A percentile compares a stretch with the other conserved stretches of the same genome.
Conservation (phyloP, 139 green algal genomes). For the Chlamydomonas schloesseri region DNA sequence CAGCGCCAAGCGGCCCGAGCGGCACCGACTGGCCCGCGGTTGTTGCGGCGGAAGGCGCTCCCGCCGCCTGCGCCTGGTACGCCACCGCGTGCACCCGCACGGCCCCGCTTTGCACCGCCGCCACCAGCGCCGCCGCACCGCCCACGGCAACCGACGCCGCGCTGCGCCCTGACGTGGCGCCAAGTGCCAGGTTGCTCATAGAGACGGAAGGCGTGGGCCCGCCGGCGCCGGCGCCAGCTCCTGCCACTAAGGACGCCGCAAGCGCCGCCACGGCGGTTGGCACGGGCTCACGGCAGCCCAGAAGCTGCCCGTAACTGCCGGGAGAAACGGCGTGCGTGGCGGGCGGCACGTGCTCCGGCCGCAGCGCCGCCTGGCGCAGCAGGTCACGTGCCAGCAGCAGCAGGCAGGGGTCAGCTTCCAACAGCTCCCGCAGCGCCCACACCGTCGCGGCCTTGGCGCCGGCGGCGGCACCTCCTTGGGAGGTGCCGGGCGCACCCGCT, state of each 20-base stretch:
- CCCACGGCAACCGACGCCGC: too few relatives aligned
- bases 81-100: conserved; percentile 8
- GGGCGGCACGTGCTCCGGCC: conserved; percentile 21
- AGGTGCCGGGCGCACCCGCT: not conserved
- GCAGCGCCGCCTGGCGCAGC: conserved; percentile 6
- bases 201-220: not conserved
- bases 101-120: not conserved
- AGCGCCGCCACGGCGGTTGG: not conserved
- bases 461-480: not conserved
- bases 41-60: not conserved
- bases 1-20: not conserved
- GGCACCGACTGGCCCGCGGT: not conserved
- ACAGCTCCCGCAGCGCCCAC: conserved; percentile 9
- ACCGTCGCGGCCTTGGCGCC: not conserved
- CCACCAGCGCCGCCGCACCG: not conserved
- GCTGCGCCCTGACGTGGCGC: not conserved
- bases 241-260: not conserved
- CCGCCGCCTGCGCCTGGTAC: not conserved
- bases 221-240: not conserved
- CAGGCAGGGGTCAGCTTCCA: conserved; percentile 23
- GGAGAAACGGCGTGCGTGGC: conserved; percentile 4
- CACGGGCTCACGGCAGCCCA: conserved; percentile 1
- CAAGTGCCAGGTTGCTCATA: too few relatives aligned
- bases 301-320: not conserved
- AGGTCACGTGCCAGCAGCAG: conserved; percentile 15